phyloP scores from a whole-genome alignment of 441 rosid genomes.

The Gossypium davidsonii region DNA sequence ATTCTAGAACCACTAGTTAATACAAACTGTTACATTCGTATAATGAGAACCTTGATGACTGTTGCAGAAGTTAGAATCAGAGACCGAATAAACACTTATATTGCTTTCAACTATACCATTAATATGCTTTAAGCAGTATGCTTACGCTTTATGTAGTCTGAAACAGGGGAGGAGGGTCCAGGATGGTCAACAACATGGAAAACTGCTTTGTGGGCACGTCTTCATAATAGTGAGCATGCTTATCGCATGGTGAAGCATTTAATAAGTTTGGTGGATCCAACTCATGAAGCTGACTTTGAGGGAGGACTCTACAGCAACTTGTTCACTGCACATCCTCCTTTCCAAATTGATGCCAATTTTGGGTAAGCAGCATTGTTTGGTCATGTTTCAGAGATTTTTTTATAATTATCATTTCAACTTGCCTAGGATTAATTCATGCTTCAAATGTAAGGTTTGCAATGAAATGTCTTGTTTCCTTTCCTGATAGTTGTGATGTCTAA shows the following conservation, averaged over 20 bases:
- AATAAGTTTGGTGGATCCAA: constrained; percentile 66
- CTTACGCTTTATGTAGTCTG: not conserved
- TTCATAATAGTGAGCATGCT: constrained; percentile 62
- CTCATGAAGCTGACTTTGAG: constrained; percentile 45
- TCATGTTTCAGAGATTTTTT: not conserved
- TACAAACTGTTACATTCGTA: not conserved
- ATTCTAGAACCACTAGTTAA: not conserved
- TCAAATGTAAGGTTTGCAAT: not conserved
- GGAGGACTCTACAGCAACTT: constrained; percentile 88
- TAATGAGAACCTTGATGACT: not conserved
- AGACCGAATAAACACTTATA: not conserved
- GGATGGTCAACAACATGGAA: constrained; percentile 97
- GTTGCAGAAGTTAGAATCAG: not conserved
- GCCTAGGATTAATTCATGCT: not conserved
- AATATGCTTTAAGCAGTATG: not conserved
- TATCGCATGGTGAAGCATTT: constrained; percentile 69
- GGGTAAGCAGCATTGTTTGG: constrained; percentile 43
- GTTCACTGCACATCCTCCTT: constrained; percentile 92
- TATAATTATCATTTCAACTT: not conserved
- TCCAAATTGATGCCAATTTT: constrained; percentile 88
- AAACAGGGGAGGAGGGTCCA: constrained; percentile 82
- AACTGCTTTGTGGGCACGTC: constrained; percentile 80
- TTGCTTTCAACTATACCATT: not conserved
- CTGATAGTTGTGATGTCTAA: not conserved
- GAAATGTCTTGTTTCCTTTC: not conserved